These are phyloP conservation scores for Ulvella scutata DNA, from an alignment of 139 green algal genomes.

Conservation along the genomic window DNA sequence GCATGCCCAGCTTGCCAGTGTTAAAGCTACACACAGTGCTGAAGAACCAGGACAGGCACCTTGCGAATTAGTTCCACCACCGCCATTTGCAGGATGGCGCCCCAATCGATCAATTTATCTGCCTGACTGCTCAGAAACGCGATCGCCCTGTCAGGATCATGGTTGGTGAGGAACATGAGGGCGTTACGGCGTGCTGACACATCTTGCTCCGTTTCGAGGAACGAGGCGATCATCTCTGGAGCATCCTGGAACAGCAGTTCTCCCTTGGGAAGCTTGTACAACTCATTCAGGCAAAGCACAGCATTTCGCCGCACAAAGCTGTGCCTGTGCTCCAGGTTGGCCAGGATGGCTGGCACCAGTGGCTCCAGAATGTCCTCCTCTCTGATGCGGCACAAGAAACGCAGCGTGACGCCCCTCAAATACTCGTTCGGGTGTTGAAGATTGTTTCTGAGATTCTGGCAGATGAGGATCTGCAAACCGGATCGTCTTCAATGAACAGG, in stretches of 20 bases:
- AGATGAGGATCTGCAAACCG: constrained; percentile 88
- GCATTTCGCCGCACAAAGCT: constrained; percentile 92
- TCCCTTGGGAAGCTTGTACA: constrained; percentile 87
- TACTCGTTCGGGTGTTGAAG: constrained; percentile 99
- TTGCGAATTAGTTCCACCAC: constrained; percentile 92
- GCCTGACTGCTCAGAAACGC: constrained; percentile 72
- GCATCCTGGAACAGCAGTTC: constrained; percentile 84
- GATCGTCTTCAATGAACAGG: not conserved
- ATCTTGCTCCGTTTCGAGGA: constrained; percentile 53
- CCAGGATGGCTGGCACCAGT: constrained; percentile 79
- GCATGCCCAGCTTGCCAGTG: not conserved
- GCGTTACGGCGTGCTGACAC: constrained; percentile 84
- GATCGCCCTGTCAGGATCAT: constrained; percentile 66
- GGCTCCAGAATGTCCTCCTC: constrained; percentile 98
- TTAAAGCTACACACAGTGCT: not conserved
- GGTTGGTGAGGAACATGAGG: constrained; percentile 77
- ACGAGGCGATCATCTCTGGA: constrained; percentile 83
- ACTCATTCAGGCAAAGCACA: constrained; percentile 80
- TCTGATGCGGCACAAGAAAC: constrained; percentile 90
- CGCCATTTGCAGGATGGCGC: constrained; percentile 90
- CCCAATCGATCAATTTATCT: constrained; percentile 78
- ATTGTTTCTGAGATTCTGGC: constrained; percentile 99
- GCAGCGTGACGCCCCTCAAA: constrained; percentile 83
- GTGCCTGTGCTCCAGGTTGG: constrained; percentile 94
- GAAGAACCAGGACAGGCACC: constrained; percentile 16